A percentile compares a stretch with the other conserved stretches of the same genome.
Evolutionary conservation across 2,329 filamentous ascomycete genomes (phyloP).

Genomic region (Coniochaeta prunicola): DNA sequence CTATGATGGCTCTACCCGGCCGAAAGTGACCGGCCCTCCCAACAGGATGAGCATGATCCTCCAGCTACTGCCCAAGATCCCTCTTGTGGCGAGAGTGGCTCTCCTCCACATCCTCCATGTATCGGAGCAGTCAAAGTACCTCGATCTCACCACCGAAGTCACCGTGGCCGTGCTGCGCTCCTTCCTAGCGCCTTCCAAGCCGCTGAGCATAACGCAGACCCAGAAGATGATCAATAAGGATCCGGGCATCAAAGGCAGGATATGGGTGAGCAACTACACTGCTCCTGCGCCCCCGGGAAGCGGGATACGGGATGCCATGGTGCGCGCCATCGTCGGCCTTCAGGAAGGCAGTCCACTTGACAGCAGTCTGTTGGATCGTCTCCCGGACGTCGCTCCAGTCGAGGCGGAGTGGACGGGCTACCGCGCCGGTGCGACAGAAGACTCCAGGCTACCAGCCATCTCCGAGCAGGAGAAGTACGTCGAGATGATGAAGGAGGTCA

Average conservation of each 20-base stretch:
- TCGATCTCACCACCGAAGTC: conserved; percentile 70
- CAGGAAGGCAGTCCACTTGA: conserved; percentile 23
- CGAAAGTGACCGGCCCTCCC: conserved; percentile 1
- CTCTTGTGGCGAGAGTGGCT: conserved; percentile 54
- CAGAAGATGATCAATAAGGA: conserved; percentile 60
- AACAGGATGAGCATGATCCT: conserved; percentile 13
- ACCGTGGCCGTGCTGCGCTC: conserved; percentile 65
- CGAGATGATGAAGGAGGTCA: conserved; percentile 60
- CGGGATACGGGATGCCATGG: conserved; percentile 49
- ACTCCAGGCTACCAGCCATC: conserved; percentile 45
- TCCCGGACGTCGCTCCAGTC: conserved; percentile 48
- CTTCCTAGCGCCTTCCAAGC: conserved; percentile 41
- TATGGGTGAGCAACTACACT: conserved; percentile 72
- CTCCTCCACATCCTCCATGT: conserved; percentile 58
- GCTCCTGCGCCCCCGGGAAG: conserved; percentile 51
- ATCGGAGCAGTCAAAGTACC: conserved; percentile 65
- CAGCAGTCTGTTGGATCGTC: conserved; percentile 19
- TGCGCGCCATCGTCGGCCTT: conserved; percentile 50
- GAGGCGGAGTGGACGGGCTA: conserved; percentile 75
- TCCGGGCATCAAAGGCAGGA: conserved; percentile 63
- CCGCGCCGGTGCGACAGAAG: conserved; percentile 42
- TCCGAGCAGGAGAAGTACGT: conserved; percentile 59
- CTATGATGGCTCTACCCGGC: background rate
- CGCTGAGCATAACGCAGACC: conserved; percentile 46
- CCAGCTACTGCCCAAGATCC: conserved; percentile 46